phyloP scores from a whole-genome alignment of 2,329 filamentous ascomycete genomes.

The Helotiales sp. region DNA sequence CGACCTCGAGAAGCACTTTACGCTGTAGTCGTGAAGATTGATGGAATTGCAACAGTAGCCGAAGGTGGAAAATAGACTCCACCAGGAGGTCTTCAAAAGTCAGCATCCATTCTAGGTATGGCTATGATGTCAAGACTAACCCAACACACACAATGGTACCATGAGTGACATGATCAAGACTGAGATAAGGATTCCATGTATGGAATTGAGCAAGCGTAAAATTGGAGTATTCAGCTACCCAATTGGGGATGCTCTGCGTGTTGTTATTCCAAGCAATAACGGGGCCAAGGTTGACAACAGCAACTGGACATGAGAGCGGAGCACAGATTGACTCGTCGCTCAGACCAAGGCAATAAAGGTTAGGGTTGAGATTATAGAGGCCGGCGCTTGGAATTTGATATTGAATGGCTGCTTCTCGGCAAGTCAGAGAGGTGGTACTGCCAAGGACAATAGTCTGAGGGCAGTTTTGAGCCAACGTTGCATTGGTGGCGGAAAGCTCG shows the following conservation, averaged over 20 bases:
- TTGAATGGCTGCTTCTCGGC: background rate
- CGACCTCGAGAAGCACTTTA: background rate
- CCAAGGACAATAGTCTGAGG: background rate
- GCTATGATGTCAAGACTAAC: background rate
- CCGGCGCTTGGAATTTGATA: background rate
- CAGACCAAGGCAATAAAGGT: background rate
- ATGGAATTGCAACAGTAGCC: background rate
- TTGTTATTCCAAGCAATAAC: background rate
- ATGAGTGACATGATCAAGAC: background rate
- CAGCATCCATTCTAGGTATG: background rate
- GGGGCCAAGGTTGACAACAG: background rate
- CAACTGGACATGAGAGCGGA: background rate
- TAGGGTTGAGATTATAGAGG: background rate
- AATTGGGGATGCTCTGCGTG: background rate
- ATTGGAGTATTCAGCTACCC: background rate
- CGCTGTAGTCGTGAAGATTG: background rate
- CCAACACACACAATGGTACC: background rate
- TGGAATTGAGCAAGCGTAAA: background rate
- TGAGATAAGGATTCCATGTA: background rate
- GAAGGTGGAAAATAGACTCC: background rate
- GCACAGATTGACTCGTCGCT: background rate
- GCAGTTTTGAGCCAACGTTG: background rate
- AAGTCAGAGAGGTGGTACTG: background rate
- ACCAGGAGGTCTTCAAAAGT: background rate
- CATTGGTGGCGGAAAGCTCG: background rate